Base-by-base conservation (phyloP, 1,139 yeast genomes). In the Yamadazyma songkhlaensis region DNA sequence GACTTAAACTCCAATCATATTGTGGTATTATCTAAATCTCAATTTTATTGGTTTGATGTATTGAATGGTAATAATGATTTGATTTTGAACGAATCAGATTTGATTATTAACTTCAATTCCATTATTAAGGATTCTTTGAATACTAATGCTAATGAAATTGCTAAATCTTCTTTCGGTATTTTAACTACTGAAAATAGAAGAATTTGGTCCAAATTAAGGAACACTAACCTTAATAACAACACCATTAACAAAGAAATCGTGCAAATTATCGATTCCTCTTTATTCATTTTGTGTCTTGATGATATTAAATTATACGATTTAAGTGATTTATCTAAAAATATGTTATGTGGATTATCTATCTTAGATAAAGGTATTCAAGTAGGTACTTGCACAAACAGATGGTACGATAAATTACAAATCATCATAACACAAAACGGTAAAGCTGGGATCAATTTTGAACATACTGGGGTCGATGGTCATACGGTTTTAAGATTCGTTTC, bases 381-480 rank as follows among this genome's bases (percentile, higher is more conserved):
- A 26, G 97, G 97, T 45, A 88, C 96, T 9, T 88, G 96, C 62
- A 85, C 96, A 28, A 89, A 89, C 60, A 73, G 97, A 57, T 89
- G 96, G 96, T 89, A 88, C 57, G 96, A 89, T 62, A 89, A 89
- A 63, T 66, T 89, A 46, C 97, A 89, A 60, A 74, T 89, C 47
- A 89, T 89, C 41, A 80, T 89, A 37, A 87, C 96, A n/a, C 80
- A 81, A 56, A 87, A 88, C 59, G 96, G 95, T 27, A 86, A 86
- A 59, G 96, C 95, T 1, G 97, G 97, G 29, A 82, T 89, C 50
- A 89, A 89, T 59, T 89, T 89, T 57, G 97, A 89, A 57, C 96
- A 89, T 55, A 89, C 96, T 0, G 96, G 96, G 51, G 95, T 89
- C 25, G 97, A 89, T 63, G 96, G 97, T 39, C 96, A 89, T 58